Evolutionary conservation across 2,329 filamentous ascomycete genomes (phyloP).

Genomic region (Colletotrichum cordylinicola): DNA sequence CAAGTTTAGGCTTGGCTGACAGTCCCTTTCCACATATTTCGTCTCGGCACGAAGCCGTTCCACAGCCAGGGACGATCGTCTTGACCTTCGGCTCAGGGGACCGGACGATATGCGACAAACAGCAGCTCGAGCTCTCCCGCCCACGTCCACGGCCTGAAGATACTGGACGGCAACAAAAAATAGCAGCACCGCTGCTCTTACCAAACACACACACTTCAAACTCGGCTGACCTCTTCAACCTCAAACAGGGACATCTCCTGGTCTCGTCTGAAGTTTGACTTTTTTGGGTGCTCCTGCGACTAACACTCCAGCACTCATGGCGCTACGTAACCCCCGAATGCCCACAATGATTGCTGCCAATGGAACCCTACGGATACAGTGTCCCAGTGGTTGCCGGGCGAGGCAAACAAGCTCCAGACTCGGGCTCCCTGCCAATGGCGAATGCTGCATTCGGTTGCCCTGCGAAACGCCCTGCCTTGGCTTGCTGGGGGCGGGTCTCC

Average conservation of each 20-base stretch:
- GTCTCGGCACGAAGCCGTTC: conserved; percentile 13
- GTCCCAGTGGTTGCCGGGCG: background rate
- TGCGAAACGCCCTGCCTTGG: conserved; percentile 20
- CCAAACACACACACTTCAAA: background rate
- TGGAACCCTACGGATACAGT: background rate
- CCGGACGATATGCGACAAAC: conserved; percentile 18
- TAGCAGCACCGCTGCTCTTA: background rate
- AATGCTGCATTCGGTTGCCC: conserved; percentile 17
- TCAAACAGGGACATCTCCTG: background rate
- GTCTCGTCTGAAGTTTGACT: background rate
- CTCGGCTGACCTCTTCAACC: background rate
- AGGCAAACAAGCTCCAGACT: conserved; percentile 5
- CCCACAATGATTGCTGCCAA: background rate
- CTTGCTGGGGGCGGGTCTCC: background rate
- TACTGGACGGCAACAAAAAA: background rate
- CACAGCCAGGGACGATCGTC: conserved; percentile 17
- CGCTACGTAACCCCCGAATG: background rate
- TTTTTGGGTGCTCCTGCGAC: background rate
- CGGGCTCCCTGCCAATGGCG: background rate
- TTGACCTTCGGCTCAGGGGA: conserved; percentile 12
- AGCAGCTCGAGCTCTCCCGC: background rate
- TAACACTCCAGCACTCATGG: background rate
- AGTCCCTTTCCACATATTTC: conserved; percentile 5
- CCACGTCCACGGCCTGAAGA: background rate
- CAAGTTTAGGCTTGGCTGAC: conserved; percentile 4